A percentile compares a stretch with the other conserved stretches of the same genome.
phyloP scores from a whole-genome alignment of 345 rosid species.

The Hypericum perforatum region DNA sequence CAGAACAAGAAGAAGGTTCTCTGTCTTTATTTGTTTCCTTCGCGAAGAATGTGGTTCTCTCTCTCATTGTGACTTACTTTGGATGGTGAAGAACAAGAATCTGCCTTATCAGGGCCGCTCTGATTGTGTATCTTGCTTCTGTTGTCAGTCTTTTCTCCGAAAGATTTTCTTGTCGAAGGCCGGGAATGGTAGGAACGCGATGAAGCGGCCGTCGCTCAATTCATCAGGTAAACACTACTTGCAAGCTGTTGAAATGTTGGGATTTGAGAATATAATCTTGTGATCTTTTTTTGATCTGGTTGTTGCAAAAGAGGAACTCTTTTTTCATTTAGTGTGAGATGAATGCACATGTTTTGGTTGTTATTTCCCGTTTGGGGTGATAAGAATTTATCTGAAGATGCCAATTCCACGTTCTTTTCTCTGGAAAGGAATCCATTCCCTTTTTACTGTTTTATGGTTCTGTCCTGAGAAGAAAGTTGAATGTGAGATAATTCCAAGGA shows the following conservation, averaged over 20 bases:
- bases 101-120: too few species aligned
- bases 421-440: too few species aligned
- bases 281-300: background rate
- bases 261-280: background rate
- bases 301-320: too few species aligned
- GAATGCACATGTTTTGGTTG: too few species aligned
- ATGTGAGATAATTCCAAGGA: constrained; percentile 1
- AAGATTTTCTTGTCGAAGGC: constrained; percentile 29
- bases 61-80: background rate
- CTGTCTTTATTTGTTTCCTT: background rate
- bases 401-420: too few species aligned
- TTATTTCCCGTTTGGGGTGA: too few species aligned
- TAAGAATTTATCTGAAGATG: too few species aligned
- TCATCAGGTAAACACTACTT: constrained; percentile 18
- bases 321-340: too few species aligned
- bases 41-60: background rate
- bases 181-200: constrained; percentile 18
- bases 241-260: background rate
- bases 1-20: constrained; percentile 25
- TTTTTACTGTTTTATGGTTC: too few species aligned
- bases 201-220: constrained; percentile 15
- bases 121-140: constrained; percentile 5
- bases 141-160: constrained; percentile 28
- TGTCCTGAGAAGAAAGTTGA: too few species aligned
- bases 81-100: background rate